Conservation (phyloP, 805 yeast species). For the Ogataea henricii region DNA sequence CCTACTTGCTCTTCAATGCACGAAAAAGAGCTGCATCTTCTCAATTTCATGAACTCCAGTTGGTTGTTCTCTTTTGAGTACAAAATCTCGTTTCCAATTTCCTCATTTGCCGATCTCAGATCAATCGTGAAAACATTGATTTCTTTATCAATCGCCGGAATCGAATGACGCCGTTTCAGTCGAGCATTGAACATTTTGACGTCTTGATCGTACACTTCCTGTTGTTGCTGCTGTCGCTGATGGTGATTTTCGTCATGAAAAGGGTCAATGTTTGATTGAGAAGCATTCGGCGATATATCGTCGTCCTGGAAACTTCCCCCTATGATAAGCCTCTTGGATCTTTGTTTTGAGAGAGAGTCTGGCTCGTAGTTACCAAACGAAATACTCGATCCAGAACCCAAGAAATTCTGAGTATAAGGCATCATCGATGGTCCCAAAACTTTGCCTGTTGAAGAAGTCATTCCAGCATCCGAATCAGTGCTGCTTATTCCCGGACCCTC, state of each 20-base stretch:
- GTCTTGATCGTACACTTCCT: constrained; percentile 20
- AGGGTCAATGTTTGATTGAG: constrained; percentile 8
- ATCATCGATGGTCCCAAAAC: constrained; percentile 13
- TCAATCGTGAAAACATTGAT: constrained; percentile 33
- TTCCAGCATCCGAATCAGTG: constrained; percentile 11
- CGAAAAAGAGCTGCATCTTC: constrained; percentile 40
- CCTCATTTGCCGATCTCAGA: constrained; percentile 24
- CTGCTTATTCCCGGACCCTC: constrained; percentile 7
- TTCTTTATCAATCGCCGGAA: constrained; percentile 39
- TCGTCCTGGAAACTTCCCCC: constrained; percentile 29
- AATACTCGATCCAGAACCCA: background rate
- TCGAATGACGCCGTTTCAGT: constrained; percentile 41
- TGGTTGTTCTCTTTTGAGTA: constrained; percentile 7
- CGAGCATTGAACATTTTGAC: constrained; percentile 25
- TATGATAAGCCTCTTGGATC: constrained; percentile 23
- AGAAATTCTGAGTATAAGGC: constrained; percentile 6
- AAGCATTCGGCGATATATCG: constrained; percentile 7
- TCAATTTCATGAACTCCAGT: constrained; percentile 17
- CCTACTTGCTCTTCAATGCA: constrained; percentile 20
- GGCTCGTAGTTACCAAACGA: constrained; percentile 4
- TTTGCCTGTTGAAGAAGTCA: constrained; percentile 2
- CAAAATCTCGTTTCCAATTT: constrained; percentile 19
- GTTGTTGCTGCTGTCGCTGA: background rate
- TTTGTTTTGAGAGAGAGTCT: constrained; percentile 18
- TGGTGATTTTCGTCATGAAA: constrained; percentile 7